phyloP scores from a whole-genome alignment of 208 protist genomes.

The Leishmania martiniquensis region DNA sequence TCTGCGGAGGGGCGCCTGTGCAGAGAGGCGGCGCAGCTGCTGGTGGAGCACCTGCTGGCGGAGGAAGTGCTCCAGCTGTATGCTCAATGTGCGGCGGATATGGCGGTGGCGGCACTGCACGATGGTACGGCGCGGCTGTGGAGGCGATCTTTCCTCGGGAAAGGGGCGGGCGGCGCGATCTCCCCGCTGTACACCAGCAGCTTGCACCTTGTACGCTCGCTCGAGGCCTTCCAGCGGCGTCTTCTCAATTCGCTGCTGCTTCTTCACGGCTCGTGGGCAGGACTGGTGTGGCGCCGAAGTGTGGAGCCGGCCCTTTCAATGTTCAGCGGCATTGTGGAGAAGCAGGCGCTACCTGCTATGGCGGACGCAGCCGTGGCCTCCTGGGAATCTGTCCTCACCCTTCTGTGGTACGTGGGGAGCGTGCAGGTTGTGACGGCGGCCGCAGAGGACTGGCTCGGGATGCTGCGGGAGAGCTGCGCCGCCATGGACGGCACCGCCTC shows the following conservation, averaged over 20 bases:
- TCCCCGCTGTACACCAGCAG: conserved; percentile 29
- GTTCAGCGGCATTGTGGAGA: conserved; percentile 24
- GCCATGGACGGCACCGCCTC: not conserved
- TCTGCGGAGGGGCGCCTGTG: conserved; percentile 19
- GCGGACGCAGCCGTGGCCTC: not conserved
- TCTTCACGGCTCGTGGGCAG: conserved; percentile 7
- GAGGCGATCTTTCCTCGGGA: conserved; percentile 47
- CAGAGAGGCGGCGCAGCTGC: conserved; percentile 19
- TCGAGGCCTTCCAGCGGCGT: conserved; percentile 62
- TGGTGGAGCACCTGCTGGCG: conserved; percentile 30
- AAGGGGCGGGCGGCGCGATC: not conserved
- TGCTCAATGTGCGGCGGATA: conserved; percentile 17
- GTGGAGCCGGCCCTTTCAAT: conserved; percentile 25
- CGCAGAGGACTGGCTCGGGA: conserved; percentile 42
- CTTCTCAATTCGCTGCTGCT: conserved; percentile 40
- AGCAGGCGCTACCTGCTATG: not conserved
- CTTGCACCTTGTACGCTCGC: conserved; percentile 48
- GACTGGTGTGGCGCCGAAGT: conserved; percentile 17
- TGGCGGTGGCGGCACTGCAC: conserved; percentile 35
- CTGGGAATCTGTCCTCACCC: conserved; percentile 21
- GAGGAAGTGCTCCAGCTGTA: conserved; percentile 34
- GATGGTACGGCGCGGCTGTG: conserved; percentile 47
- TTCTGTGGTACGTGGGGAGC: conserved; percentile 31
- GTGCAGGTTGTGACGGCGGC: conserved; percentile 27
- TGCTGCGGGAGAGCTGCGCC: conserved; percentile 29